Base-by-base conservation (phyloP, 306 rosid species). In the Myrica gale region DNA sequence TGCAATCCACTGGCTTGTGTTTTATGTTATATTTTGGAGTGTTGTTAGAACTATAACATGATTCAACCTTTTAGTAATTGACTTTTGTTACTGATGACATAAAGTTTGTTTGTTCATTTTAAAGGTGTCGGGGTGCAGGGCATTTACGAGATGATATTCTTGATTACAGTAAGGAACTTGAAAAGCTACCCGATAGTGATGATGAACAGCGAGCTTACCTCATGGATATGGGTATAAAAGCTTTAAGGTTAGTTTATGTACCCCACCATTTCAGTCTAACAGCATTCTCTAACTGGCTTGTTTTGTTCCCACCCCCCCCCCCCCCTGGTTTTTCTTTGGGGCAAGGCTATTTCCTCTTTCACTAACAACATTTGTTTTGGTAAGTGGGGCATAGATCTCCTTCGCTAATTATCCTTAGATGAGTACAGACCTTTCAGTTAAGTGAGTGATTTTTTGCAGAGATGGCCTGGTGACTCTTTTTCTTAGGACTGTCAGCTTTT, bases 121-220 rank as follows among this genome's bases (percentile, higher is more conserved):
- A 85, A 57, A 93, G 98, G 85, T 93, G 96, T 82, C 92, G 88
- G 61, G 96, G 98, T 0, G 95, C 96, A 50, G 96, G 96, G 79
- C 88, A 93, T 84, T 76, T 93, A n/a, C 88, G 91, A 75, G 96
- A 90, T 76, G 96, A 93, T 72, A 90, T 93, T 79, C 89, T 88
- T 66, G 69, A 88, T 81, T 90, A 90, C 82, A 81, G 82, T 48
- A 86, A 80, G 86, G 89, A 90, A 84, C 88, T 90, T 69, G 80
- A 82, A 76, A 89, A 89, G 84, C 82, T 76, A 67, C 71, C 84
- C 3, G 89, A 81, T 19, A 83, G 46, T 76, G 96, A 93, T 57
- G 96, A 90, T 50, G 98, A 93, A 84, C 87, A 85, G 53, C 85
- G 81, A 47, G 93, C 90, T 7, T 76, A 84, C 84, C 84, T 89